These are phyloP conservation scores for Boletellus ananiceps DNA, from an alignment of 768 basidiomycete species.

Conservation along the genomic window DNA sequence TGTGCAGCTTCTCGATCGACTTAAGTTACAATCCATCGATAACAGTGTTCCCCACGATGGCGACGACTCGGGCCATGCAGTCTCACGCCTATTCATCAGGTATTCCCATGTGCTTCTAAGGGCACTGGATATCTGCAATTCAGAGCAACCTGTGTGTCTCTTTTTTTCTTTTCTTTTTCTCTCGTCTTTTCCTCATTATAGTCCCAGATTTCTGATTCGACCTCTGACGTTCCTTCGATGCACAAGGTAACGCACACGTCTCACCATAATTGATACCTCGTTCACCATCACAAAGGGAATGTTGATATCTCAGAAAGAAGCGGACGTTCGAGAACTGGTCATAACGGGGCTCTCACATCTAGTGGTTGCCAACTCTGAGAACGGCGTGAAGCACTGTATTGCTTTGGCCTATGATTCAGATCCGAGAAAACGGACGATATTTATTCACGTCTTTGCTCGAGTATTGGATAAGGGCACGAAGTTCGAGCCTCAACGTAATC, in stretches of 20 bases:
- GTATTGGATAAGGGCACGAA: slow-evolving; percentile 78
- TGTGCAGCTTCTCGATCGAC: slow-evolving; percentile 70
- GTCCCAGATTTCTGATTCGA: slow-evolving; percentile 43
- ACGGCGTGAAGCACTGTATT: slow-evolving; percentile 85
- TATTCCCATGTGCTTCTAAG: slow-evolving; percentile 66
- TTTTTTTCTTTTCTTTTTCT: not conserved
- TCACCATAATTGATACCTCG: not conserved
- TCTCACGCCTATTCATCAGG: slow-evolving; percentile 75
- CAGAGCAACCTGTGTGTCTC: slow-evolving; percentile 41
- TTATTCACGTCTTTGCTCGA: slow-evolving; percentile 78
- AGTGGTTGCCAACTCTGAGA: slow-evolving; percentile 79
- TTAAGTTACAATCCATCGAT: slow-evolving; percentile 62
- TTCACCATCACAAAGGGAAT: slow-evolving; percentile 35
- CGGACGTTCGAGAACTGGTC: slow-evolving; percentile 68
- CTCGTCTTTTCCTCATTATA: slow-evolving; percentile 3
- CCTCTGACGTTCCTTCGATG: slow-evolving; percentile 46
- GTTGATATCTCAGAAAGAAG: slow-evolving; percentile 45
- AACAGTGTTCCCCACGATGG: slow-evolving; percentile 45
- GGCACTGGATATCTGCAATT: slow-evolving; percentile 50
- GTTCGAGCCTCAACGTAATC: slow-evolving; percentile 59
- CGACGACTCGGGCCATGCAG: slow-evolving; percentile 63
- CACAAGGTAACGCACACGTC: slow-evolving; percentile 36
- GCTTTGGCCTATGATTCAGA: slow-evolving; percentile 73
- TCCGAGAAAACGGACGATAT: slow-evolving; percentile 66
- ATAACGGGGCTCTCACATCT: slow-evolving; percentile 79